Evolutionary conservation across 805 yeast species (phyloP).

Genomic region (Nakazawaea peltata): DNA sequence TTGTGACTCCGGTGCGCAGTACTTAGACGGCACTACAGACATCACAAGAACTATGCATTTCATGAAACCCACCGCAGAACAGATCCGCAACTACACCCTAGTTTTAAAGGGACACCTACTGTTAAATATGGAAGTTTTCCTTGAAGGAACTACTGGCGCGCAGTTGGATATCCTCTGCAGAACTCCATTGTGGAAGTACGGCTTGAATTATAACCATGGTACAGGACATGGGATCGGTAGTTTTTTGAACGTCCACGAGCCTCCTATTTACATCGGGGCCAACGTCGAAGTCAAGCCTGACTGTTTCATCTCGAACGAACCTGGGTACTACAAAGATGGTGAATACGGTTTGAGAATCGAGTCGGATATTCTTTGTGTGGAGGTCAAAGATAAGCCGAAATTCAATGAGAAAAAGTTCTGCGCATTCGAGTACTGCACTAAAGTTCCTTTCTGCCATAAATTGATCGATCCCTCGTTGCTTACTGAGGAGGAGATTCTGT

Average conservation of each 20-base stretch:
- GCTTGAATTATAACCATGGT: slow-evolving; percentile 87
- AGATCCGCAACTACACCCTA: slow-evolving; percentile 63
- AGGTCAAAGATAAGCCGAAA: slow-evolving; percentile 31
- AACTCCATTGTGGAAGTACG: slow-evolving; percentile 72
- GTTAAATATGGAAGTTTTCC: slow-evolving; percentile 72
- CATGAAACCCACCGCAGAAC: slow-evolving; percentile 45
- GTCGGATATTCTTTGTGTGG: slow-evolving; percentile 61
- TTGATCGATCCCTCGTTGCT: slow-evolving; percentile 59
- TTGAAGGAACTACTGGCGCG: slow-evolving; percentile 66
- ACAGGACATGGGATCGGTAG: slow-evolving; percentile 98
- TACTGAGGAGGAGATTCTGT: slow-evolving; percentile 48
- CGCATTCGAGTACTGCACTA: slow-evolving; percentile 76
- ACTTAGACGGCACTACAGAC: slow-evolving; percentile 85
- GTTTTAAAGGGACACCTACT: slow-evolving; percentile 91
- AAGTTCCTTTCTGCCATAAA: slow-evolving; percentile 75
- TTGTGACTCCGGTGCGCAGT: slow-evolving; percentile 90
- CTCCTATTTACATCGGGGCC: slow-evolving; percentile 78
- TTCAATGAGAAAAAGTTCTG: slow-evolving; percentile 52
- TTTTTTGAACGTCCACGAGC: slow-evolving; percentile 87
- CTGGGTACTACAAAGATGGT: slow-evolving; percentile 90
- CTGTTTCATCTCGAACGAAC: slow-evolving; percentile 82
- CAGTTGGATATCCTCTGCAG: slow-evolving; percentile 79
- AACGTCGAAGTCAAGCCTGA: slow-evolving; percentile 49
- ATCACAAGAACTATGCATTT: slow-evolving; percentile 85
- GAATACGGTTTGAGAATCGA: slow-evolving; percentile 87